Evolutionary conservation across 495 filamentous ascomycete species (phyloP).

Genomic region (Oidiodendron maius): DNA sequence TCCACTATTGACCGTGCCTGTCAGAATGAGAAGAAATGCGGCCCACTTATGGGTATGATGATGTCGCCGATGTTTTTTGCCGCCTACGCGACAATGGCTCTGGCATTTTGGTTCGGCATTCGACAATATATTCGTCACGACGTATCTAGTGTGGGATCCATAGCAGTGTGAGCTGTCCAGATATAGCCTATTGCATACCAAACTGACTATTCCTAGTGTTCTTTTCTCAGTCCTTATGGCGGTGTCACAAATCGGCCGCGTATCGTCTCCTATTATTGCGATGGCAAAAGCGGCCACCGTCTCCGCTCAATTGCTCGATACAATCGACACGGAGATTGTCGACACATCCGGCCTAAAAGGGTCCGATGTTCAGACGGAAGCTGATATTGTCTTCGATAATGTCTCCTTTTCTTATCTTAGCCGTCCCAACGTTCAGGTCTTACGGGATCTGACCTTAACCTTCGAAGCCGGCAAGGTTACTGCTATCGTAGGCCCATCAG

Average conservation of each 20-base stretch:
- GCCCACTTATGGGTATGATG: conserved; percentile 3
- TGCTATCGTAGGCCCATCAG: conserved; percentile 77
- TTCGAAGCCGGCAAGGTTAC: conserved; percentile 74
- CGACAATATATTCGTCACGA: conserved; percentile 32
- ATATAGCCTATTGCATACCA: not conserved
- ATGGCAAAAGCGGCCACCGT: conserved; percentile 45
- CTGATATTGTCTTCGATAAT: conserved; percentile 53
- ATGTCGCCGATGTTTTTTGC: conserved; percentile 24
- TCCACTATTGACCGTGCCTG: too few species aligned
- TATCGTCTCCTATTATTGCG: conserved; percentile 43
- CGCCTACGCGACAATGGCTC: conserved; percentile 23
- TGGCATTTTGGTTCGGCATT: conserved; percentile 48
- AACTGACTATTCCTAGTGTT: not conserved
- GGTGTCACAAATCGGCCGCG: conserved; percentile 41
- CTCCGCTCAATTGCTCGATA: conserved; percentile 49
- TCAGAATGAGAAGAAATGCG: conserved; percentile 13
- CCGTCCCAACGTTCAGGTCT: conserved; percentile 55
- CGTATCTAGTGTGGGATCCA: conserved; percentile 36
- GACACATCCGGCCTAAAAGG: conserved; percentile 38
- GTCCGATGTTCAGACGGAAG: conserved; percentile 33
- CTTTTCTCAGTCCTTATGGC: conserved; percentile 44
- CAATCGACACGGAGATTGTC: conserved; percentile 46
- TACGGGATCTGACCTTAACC: conserved; percentile 46
- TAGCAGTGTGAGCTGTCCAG: conserved; percentile 25
- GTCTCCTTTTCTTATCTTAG: conserved; percentile 67